These are phyloP conservation scores for Metschnikowia corniflorae DNA, from an alignment of 805 yeast genomes.

Conservation along the genomic window DNA sequence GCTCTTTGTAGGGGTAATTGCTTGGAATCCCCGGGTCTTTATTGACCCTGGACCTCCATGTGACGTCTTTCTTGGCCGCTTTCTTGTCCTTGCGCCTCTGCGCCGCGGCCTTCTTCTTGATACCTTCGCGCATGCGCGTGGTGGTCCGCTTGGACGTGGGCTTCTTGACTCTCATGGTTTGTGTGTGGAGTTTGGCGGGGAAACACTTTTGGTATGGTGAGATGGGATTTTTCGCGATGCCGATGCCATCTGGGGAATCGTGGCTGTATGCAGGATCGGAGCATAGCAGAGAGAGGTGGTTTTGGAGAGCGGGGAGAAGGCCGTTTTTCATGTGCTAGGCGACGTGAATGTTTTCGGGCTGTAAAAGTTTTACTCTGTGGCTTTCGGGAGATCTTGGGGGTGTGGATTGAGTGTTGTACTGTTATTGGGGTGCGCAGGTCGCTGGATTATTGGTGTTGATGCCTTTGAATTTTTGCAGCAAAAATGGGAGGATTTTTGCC, in stretches of 20 bases:
- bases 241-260: neutral
- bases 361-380: too few relatives aligned
- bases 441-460: too few relatives aligned
- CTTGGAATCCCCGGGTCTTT: constrained; percentile 96
- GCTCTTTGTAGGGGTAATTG: constrained; percentile 89
- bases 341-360: too few relatives aligned
- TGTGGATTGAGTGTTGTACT: too few relatives aligned
- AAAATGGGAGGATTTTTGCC: too few relatives aligned
- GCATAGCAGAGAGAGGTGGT: neutral
- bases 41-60: constrained; percentile 83
- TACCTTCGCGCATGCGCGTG: constrained; percentile 94
- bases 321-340: too few relatives aligned
- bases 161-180: constrained; percentile 47
- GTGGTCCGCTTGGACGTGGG: constrained; percentile 84
- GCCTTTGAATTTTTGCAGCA: too few relatives aligned
- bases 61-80: constrained; percentile 78
- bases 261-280: neutral
- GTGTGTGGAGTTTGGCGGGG: too few relatives aligned
- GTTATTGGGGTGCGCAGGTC: too few relatives aligned
- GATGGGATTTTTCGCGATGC: neutral
- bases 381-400: too few relatives aligned
- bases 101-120: constrained; percentile 92
- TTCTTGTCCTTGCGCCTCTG: constrained; percentile 84
- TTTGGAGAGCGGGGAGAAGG: neutral
- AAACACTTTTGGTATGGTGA: neutral